Conservation (phyloP, 208 protist species). For the Acanthamoeba healyi region DNA sequence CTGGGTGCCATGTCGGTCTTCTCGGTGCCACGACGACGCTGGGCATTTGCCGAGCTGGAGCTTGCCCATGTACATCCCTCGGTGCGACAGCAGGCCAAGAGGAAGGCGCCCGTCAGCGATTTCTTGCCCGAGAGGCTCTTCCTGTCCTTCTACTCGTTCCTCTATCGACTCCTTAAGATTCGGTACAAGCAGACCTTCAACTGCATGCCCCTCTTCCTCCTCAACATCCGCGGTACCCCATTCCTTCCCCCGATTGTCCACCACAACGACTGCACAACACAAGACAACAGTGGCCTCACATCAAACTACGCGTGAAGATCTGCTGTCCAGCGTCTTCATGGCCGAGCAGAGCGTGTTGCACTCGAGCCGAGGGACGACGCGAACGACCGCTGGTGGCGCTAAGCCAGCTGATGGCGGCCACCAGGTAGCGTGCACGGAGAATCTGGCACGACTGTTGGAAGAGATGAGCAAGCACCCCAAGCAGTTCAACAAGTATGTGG, state of each 20-base stretch:
- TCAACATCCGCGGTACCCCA: slow-evolving; percentile 55
- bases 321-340: slow-evolving; percentile 65
- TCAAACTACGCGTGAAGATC: too few relatives aligned
- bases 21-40: background rate
- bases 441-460: slow-evolving; percentile 63
- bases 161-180: slow-evolving; percentile 32
- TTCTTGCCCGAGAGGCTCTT: slow-evolving; percentile 67
- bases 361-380: background rate
- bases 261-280: background rate
- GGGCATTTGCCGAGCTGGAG: slow-evolving; percentile 57
- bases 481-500: slow-evolving; percentile 76
- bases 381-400: background rate
- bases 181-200: slow-evolving; percentile 65
- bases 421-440: slow-evolving; percentile 25
- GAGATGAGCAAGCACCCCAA: slow-evolving; percentile 74
- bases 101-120: slow-evolving; percentile 26
- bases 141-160: slow-evolving; percentile 64
- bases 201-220: slow-evolving; percentile 72
- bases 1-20: slow-evolving; percentile 35
- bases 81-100: slow-evolving; percentile 17
- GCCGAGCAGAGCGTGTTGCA: background rate
- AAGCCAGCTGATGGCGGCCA: background rate
- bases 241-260: too few relatives aligned
- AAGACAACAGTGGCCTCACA: background rate
- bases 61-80: slow-evolving; percentile 4